Base-by-base conservation (phyloP, 345 rosid species). In the Excoecaria agallocha region DNA sequence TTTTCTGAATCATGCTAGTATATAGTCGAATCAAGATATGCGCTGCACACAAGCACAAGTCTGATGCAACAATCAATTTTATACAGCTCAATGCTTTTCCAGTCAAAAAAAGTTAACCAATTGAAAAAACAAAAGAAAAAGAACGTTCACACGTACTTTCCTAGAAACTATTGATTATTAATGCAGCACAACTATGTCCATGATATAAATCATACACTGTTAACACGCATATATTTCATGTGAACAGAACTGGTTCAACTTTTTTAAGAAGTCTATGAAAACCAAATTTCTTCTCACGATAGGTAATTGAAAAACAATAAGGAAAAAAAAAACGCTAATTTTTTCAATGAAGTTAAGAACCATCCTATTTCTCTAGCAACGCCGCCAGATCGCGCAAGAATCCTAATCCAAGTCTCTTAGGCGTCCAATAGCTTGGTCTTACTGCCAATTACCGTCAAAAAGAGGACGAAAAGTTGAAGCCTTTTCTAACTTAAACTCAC, bases 361-460 rank as follows among this genome's bases (percentile, higher is more conserved):
- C 8, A 66, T 54, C 10, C 11, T 41, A 17, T 0, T 45, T 45
- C 30, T 37, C 41, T 46, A 38, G 25, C 25, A 71, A 52, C 50
- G 6, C 45, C 63, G 58, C 66, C 38, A 4, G 15, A 55, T 39
- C 10, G 38, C 63, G 30, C 57, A 59, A 77, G 39, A 72, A 48
- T 56, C 63, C 76, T 65, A 65, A 37, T 55, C 46, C 61, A 69
- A 70, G 66, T 70, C 64, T 68, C 20, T 72, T 39, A 69, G 48
- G 52, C 62, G 45, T 37, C 10, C 22, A 39, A 49, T 49, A 7
- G 52, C 39, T 51, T 5, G 52, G 38, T 8, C 70, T 46, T 49
- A 51, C 35, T 8, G 11, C 59, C 70, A 62, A 63, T 55, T n/a
- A 12, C 25, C 3, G 13, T 66, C 17, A 52, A 20, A 7, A n/a